Evolutionary conservation across 2,329 filamentous ascomycete species (phyloP), one percentile per base, ranked within the genome.

Genomic region (Lasiodiplodia sp.): DNA sequence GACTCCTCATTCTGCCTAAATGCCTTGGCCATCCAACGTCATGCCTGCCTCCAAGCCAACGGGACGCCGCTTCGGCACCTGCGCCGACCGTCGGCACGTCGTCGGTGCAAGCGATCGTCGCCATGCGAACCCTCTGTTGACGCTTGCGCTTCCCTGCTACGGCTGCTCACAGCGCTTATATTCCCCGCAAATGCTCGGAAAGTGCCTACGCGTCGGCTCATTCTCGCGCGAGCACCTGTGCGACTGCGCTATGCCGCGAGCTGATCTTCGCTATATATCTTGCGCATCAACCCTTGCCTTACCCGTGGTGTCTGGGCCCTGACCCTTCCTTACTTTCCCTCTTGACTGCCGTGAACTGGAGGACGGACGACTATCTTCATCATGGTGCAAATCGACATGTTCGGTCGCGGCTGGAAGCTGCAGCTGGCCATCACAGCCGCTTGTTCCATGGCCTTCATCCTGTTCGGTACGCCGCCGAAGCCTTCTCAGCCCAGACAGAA

Each of bases 401-500:
- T 63, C 40, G 66, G 66, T 28, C 66, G 66, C 37, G 66, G 66
- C 57, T 68, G 31, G 28, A 55, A 47, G 66, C 57, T 68, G 66
- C 66, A 68, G 60, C 14, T 69, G 60, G 58, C 60, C 52, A 69
- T 69, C 23, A 65, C 67, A 8, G 67, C 60, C 16, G 67, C 52
- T 14, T 64, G 58, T 52, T 57, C 60, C 3, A 69, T 66, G 67
- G 67, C 58, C 23, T 69, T 66, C 16, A 53, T 71, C 40, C 31
- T 67, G 14, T 69, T 63, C 34, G 69, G 66, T 68, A 53, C 12
- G 40, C n/a, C 6, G 4, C 8, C 10, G 5, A 3, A 25, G 11
- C 7, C 18, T n/a, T 21, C 6, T 18, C 18, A 0, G 14, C 37
- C 7, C 10, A 2, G 16, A 8, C 52, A 8, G 23, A 44, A 31